Conservation (phyloP, 148 eudicot species). For the Rhododendron williamsianum region DNA sequence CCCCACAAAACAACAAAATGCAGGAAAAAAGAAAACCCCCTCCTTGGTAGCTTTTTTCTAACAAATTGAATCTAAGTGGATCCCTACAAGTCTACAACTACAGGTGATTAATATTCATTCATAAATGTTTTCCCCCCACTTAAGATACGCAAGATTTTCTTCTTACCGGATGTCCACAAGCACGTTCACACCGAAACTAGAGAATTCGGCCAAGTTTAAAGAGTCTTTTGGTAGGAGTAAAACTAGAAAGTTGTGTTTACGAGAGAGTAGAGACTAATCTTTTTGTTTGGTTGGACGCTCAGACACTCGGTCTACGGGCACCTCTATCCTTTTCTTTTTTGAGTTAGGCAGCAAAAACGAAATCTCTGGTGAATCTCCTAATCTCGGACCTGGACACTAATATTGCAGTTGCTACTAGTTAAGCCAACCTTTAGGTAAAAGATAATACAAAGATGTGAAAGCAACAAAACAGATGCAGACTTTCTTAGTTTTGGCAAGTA, state of each 20-base stretch:
- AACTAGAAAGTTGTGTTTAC: background rate
- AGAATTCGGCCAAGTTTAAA: background rate
- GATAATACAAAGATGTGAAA: background rate
- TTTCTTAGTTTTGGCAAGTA: background rate
- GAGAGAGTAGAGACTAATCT: no score
- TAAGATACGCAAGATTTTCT: background rate
- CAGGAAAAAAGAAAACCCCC: background rate
- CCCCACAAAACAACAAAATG: background rate
- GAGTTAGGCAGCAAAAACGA: no score
- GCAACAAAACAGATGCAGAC: no score
- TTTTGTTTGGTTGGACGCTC: background rate
- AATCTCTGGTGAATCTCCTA: no score
- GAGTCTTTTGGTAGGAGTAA: background rate
- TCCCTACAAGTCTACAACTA: background rate
- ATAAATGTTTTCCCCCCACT: background rate
- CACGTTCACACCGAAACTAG: background rate
- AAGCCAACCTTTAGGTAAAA: background rate
- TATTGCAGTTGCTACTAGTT: no score
- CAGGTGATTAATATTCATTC: background rate
- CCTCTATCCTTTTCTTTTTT: no score
- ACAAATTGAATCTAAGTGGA: background rate
- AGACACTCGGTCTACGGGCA: no score
- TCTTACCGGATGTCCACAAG: background rate
- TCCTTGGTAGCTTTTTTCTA: background rate
- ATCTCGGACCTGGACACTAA: no score